These are phyloP conservation scores for Pseudogymnoascus sp. DNA, from an alignment of 2,329 filamentous ascomycete species.

Conservation along the genomic window DNA sequence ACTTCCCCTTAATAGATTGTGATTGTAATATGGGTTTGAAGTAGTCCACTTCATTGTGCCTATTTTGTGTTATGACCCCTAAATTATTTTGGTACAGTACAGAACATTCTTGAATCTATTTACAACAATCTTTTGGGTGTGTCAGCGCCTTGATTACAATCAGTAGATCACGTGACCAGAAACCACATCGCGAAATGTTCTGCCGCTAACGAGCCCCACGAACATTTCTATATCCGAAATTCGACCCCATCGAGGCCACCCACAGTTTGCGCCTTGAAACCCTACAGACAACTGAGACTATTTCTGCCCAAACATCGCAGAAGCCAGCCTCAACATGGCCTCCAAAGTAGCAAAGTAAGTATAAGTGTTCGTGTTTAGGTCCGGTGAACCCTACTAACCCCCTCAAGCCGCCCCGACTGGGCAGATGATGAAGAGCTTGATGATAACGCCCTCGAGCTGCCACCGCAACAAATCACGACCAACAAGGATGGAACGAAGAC, in stretches of 20 bases:
- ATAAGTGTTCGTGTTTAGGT: background rate
- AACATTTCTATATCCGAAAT: constrained; percentile 12
- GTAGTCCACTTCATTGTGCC: background rate
- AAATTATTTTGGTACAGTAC: background rate
- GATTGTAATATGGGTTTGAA: background rate
- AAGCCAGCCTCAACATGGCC: constrained; percentile 30
- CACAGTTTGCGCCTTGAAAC: constrained; percentile 5
- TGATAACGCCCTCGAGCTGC: constrained; percentile 67
- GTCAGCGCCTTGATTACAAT: background rate
- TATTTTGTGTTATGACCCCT: background rate
- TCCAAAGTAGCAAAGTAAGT: constrained; percentile 40
- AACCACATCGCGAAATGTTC: constrained; percentile 6
- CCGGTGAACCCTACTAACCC: constrained; percentile 16
- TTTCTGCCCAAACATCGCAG: background rate
- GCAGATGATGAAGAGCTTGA: constrained; percentile 84
- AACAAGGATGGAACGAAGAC: constrained; percentile 99
- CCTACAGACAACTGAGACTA: constrained; percentile 5
- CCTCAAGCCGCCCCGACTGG: constrained; percentile 56
- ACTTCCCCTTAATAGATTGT: background rate
- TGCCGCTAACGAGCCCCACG: constrained; percentile 12
- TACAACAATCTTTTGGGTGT: background rate
- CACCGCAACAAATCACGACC: constrained; percentile 76
- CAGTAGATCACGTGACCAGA: background rate
- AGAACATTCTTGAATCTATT: background rate
- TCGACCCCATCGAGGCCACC: constrained; percentile 8